phyloP scores from a whole-genome alignment of 805 yeast species.

The Danielozyma ontarioensis region DNA sequence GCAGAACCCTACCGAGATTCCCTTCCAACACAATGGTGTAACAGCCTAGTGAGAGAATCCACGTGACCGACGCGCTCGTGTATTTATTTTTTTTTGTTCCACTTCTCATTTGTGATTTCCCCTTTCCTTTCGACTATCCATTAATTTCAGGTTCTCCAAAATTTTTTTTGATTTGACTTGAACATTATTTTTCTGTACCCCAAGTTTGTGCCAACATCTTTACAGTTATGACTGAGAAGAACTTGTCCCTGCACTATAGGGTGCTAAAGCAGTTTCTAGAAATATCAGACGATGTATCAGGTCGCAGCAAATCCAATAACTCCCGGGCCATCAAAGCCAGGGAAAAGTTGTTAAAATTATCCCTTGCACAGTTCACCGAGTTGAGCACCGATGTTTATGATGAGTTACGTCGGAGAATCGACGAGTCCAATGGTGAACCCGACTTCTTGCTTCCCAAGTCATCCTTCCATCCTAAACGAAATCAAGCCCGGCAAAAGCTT shows the following conservation, averaged over 20 bases:
- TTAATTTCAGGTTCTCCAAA: too few species aligned
- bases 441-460: constrained; percentile 64
- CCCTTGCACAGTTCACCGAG: constrained; percentile 80
- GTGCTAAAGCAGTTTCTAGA: constrained; percentile 48
- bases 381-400: constrained; percentile 92
- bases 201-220: too few species aligned
- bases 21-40: too few species aligned
- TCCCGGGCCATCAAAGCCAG: constrained; percentile 78
- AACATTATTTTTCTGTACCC: too few species aligned
- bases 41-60: too few species aligned
- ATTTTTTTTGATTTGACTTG: neutral
- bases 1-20: too few species aligned
- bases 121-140: too few species aligned
- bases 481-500: constrained; percentile 90
- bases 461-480: constrained; percentile 85
- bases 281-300: constrained; percentile 41
- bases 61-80: neutral
- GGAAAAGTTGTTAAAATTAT: constrained; percentile 75
- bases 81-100: neutral
- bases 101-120: too few species aligned
- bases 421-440: constrained; percentile 53
- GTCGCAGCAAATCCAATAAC: constrained; percentile 38
- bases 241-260: constrained; percentile 41
- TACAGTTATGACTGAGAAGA: constrained; percentile 11
- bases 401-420: constrained; percentile 76